Conservation (phyloP, 2,329 filamentous ascomycete species). For the Talaromyces sp. region DNA sequence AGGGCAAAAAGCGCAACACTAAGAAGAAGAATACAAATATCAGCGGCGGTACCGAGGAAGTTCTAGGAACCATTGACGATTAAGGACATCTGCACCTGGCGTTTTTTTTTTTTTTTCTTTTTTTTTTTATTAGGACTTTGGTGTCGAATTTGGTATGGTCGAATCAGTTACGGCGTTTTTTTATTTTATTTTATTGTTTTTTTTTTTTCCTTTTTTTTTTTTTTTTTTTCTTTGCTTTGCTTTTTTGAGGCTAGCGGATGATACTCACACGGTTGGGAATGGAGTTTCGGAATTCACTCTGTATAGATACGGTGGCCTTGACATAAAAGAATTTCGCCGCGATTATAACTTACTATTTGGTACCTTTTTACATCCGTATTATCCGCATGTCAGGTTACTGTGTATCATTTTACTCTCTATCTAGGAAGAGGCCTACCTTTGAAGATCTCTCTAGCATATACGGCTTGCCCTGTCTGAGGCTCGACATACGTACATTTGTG, state of each 20-base stretch:
- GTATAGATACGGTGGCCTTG: neutral
- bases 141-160: neutral
- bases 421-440: too few relatives aligned
- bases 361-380: neutral
- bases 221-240: neutral
- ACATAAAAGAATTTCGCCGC: too few relatives aligned
- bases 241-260: neutral
- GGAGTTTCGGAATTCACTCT: neutral
- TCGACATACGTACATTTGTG: neutral
- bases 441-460: too few relatives aligned
- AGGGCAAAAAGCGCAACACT: slow-evolving; percentile 35
- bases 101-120: neutral
- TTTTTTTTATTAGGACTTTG: neutral
- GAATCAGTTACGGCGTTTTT: too few relatives aligned
- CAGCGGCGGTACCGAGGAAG: slow-evolving; percentile 44
- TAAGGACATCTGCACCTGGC: slow-evolving; percentile 18
- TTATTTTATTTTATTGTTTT: neutral
- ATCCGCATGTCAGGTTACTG: neutral
- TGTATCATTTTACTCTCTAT: too few relatives aligned
- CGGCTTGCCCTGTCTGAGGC: too few relatives aligned
- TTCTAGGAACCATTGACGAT: slow-evolving; percentile 44
- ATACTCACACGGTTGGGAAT: neutral
- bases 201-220: neutral
- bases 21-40: slow-evolving; percentile 32
- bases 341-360: too few relatives aligned